Base-by-base conservation (phyloP, 164 flowering plant species). In the Stephania japonica region DNA sequence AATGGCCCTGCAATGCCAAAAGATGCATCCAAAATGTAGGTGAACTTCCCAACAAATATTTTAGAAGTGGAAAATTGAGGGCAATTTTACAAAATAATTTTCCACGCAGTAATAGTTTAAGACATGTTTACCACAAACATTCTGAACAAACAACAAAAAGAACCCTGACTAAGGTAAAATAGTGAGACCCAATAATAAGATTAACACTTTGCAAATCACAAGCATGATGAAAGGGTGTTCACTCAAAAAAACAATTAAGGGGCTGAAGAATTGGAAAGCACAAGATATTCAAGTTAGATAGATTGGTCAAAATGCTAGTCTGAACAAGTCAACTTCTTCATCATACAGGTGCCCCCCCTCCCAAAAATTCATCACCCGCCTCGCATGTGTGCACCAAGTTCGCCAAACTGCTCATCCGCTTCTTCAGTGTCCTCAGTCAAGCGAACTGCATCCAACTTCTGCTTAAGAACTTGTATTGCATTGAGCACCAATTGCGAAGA, bases 371-470 rank as follows among this genome's bases (percentile, higher is more conserved):
- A 70, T 83, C 78, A 89, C 38, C 95, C 94, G 23, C 97, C 97
- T 41, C 99, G 87, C 87, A 96, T 84, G 78, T 96, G 99, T 0
- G 93, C 95, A 71, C 93, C 92, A 32, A 96, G 80, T 79, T 93
- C 98, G 19, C 93, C 97, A 75, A 95, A 93, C 79, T 91, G 97
- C 65, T 93, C 98, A 80, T 88, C 95, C 69, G 91, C 94, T 76
- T 93, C 99, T 14, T 89, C 92, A 5, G 96, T 88, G 77, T 91
- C 98, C 41, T 87, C 92, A 0, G 97, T 85, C 6, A 91, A 84
- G 53, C 97, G 92, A 76, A 91, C 98, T 3, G 98, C 93, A 84
- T 96, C 99, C 73, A 95, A 84, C 82, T 96, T 96, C 66, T 85
- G 91, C 73, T 93, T 96, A 65, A 96, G 86, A 50, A 96, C 74